Evolutionary conservation across 2,329 filamentous ascomycete genomes (phyloP), one percentile per base, ranked within the genome.

Genomic region (Stagonosporopsis chrysanthemi): DNA sequence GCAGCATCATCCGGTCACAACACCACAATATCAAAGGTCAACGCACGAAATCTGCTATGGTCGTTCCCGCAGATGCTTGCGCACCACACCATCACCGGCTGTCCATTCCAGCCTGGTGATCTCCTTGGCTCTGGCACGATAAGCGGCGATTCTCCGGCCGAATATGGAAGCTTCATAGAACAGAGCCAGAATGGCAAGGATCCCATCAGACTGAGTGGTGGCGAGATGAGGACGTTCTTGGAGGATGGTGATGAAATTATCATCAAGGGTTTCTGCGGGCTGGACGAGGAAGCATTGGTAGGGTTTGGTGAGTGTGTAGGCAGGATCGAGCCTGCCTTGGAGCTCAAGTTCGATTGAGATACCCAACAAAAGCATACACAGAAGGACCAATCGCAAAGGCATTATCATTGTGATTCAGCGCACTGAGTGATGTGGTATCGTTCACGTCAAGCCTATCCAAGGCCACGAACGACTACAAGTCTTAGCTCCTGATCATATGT

Each of bases 1-100:
- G 59, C 65, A 72, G 78, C 79, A 31, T 69, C 75, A 36, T 79
- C 81, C 9, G 83, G 82, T 28, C 78, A 79, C 46, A 78, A 82
- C 0, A 86, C 84, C 0, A 85, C 84, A 0, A 83, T 93, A 43
- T 81, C 83, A 1, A 70, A 82, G 77, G 60, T 88, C 82, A 58
- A 88, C 82, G 84, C 87, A 9, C 84, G 81, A 63, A 84, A 93
- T 68, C 80, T 94, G 11, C 81, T 94, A n/a, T 94, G 87, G 83
- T 92, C 89, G 0, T 94, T 93, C 77, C 85, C 89, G 4, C 90
- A 94, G 74, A 92, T 93, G 90, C 80, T 94, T 38, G 85, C 90
- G 1, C 90, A 94, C 72, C 90, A 94, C 72, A 87, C 88, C 1
- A 83, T 91, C 43, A 90, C 88, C 1, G 90, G 90, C 6, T 95